Conservation (phyloP, 78 protist genomes). For the Protostelium mycophagum region DNA sequence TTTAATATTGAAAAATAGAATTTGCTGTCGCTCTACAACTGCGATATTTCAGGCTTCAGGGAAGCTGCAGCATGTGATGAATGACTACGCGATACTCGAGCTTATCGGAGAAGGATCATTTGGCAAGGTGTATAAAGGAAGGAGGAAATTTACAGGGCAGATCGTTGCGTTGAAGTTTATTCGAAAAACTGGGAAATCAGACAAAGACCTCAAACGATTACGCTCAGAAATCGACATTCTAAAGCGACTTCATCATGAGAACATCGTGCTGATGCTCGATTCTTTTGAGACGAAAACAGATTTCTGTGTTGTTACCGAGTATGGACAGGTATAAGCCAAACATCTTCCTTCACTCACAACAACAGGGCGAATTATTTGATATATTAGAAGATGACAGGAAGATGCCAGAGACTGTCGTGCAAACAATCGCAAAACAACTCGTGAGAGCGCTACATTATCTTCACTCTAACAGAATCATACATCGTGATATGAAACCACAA, state of each 20-base stretch:
- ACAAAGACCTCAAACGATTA: constrained; percentile 56
- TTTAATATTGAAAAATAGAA: too few species aligned
- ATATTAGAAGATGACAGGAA: constrained; percentile 67
- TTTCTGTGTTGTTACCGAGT: constrained; percentile 78
- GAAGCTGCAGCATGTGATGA: background rate
- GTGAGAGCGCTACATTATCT: constrained; percentile 75
- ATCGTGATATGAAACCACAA: constrained; percentile 92
- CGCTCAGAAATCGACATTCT: constrained; percentile 78
- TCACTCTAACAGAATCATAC: constrained; percentile 80
- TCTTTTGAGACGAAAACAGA: constrained; percentile 70
- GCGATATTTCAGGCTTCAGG: too few species aligned
- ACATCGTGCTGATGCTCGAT: constrained; percentile 79
- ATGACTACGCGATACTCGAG: constrained; percentile 55
- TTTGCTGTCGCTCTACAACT: too few species aligned
- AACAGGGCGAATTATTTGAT: background rate
- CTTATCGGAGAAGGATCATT: constrained; percentile 88
- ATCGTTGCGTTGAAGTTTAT: constrained; percentile 83
- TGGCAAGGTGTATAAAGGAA: constrained; percentile 84
- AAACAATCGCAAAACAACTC: constrained; percentile 71
- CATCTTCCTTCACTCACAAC: background rate
- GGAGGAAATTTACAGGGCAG: constrained; percentile 61
- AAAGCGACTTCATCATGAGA: constrained; percentile 63
- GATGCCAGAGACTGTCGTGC: constrained; percentile 72
- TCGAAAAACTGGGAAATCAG: constrained; percentile 67
- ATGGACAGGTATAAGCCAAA: constrained; percentile 29